These are phyloP conservation scores for Fusarium agapanthi DNA, from an alignment of 2,329 filamentous ascomycete species.

Conservation along the genomic window DNA sequence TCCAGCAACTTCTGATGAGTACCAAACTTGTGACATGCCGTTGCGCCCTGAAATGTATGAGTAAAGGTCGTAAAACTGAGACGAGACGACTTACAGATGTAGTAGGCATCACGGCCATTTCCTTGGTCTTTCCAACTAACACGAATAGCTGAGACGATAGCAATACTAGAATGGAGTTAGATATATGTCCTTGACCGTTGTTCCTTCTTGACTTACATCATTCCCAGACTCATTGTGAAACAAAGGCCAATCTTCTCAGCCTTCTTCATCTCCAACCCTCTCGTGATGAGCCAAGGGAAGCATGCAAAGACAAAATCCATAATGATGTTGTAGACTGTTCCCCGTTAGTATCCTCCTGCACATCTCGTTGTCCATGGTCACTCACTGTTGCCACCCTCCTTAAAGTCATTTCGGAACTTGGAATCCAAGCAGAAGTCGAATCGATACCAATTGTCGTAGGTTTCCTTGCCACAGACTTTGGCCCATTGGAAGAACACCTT, in stretches of 20 bases:
- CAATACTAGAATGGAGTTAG: conserved; percentile 46
- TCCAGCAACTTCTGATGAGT: conserved; percentile 61
- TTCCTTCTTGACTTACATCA: conserved; percentile 46
- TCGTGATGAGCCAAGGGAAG: conserved; percentile 61
- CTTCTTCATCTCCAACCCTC: conserved; percentile 56
- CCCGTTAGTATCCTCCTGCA: background rate
- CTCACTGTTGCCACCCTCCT: conserved; percentile 61
- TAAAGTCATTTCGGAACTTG: conserved; percentile 53
- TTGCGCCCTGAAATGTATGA: conserved; percentile 33
- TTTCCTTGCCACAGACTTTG: conserved; percentile 52
- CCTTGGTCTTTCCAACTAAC: conserved; percentile 59
- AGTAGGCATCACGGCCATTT: conserved; percentile 55
- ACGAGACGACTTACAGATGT: conserved; percentile 51
- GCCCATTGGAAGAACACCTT: conserved; percentile 61
- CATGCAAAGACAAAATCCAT: conserved; percentile 62
- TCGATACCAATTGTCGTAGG: conserved; percentile 58
- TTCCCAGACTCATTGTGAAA: conserved; percentile 59
- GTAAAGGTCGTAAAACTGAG: background rate
- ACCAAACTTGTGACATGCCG: conserved; percentile 43
- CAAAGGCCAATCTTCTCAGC: conserved; percentile 61
- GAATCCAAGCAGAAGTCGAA: conserved; percentile 55
- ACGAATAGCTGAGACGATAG: conserved; percentile 57
- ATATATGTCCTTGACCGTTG: accelerated
- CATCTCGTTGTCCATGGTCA: accelerated
- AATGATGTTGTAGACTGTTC: conserved; percentile 59